Base-by-base conservation (phyloP, 495 filamentous ascomycete species). In the Pyronema omphalodes region DNA sequence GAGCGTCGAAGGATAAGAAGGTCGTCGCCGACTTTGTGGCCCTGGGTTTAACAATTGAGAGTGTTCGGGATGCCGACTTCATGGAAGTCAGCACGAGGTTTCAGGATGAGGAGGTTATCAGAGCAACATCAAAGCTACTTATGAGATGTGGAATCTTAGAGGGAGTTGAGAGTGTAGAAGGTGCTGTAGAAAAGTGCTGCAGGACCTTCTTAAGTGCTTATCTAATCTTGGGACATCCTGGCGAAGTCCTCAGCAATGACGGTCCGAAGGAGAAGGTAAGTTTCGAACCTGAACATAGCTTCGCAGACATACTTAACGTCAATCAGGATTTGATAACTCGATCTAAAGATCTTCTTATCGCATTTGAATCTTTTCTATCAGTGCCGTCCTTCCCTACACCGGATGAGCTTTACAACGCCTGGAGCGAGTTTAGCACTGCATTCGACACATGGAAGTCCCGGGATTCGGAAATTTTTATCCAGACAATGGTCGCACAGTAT, bases 401-500 rank as follows among this genome's bases (percentile, higher is more conserved):
- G 18, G 76, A 81, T 51, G 73, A 76, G 7, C 70, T 88, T 6
- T 76, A 76, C 11, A 76, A 83, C 52, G 75, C 77, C 0, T 88
- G 94, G 65, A 76, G 81, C 46, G 76, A 85, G 1, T 98, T 93
- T 65, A 80, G 84, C 61, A 87, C 86, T 34, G 88, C 89, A 14
- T 94, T 98, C 67, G 82, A 87, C 58, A 83, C 88, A 8, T 98
- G 91, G 91, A 94, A 95, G 66, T 77, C 86, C 7, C 79, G 87
- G 51, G 91, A 98, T 66, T 91, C 89, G 0, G 82, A 79, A 44
- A 83, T 86, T 3, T 68, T 98, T 35, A 82, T 96, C 54, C 84
- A 93, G 57, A 86, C 89, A 51, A 96, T 98, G 91, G 73, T 96
- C 19, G 81, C 88, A 44, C 88, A 94, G 65, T 96, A 94, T 66